A percentile compares a stretch with the other conserved stretches of the same genome.
Conservation (phyloP, 2,329 filamentous ascomycete species). For the Penicillium olsonii region DNA sequence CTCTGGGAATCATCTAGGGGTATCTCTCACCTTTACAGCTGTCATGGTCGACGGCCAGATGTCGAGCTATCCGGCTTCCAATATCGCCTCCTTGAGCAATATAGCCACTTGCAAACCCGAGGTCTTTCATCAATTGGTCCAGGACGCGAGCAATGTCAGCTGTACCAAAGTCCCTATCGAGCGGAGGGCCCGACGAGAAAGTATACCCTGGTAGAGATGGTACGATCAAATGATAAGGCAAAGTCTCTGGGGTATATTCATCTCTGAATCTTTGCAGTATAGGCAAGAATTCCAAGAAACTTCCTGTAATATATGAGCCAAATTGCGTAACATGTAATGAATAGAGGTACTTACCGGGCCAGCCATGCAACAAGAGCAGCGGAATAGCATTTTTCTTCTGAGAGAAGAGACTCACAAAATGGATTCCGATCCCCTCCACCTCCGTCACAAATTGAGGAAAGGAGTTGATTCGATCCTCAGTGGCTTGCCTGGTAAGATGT, state of each 20-base stretch:
- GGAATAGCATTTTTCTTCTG: conserved; percentile 49
- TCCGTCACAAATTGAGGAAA: conserved; percentile 53
- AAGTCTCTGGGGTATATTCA: conserved; percentile 26
- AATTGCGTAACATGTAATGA: neutral
- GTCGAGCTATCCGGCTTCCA: conserved; percentile 27
- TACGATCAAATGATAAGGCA: conserved; percentile 35
- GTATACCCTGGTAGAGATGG: conserved; percentile 34
- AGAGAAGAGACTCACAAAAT: conserved; percentile 55
- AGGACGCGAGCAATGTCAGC: conserved; percentile 29
- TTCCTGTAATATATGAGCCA: conserved; percentile 24
- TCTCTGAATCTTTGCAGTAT: conserved; percentile 30
- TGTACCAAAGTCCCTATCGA: conserved; percentile 27
- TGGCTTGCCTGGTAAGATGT: conserved; percentile 28
- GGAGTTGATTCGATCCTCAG: conserved; percentile 49
- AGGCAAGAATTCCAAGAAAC: conserved; percentile 36
- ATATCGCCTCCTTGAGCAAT: conserved; percentile 36
- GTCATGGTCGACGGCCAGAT: conserved; percentile 27
- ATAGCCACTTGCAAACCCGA: conserved; percentile 34
- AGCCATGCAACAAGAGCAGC: conserved; percentile 46
- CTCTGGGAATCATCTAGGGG: too few relatives aligned
- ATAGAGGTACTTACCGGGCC: conserved; percentile 26
- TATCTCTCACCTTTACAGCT: conserved; percentile 36
- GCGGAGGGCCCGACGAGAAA: conserved; percentile 32
- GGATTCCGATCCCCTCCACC: conserved; percentile 47
- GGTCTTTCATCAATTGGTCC: conserved; percentile 30